Evolutionary conservation across 169 alveolate genomes (phyloP).

Genomic region (Eimeria maxima): DNA sequence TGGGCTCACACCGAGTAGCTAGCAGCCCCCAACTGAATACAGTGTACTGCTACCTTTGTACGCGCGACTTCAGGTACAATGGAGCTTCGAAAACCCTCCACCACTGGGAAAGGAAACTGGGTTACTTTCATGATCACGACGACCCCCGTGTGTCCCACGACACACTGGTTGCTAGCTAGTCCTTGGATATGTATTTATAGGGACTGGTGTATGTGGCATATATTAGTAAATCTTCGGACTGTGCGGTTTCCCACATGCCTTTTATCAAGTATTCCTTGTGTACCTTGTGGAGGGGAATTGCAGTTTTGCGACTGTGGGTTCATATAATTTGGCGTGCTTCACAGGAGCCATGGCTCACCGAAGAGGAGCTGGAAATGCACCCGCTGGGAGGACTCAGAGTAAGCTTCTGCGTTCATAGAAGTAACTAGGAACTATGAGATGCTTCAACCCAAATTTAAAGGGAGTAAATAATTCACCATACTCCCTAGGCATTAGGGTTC

Average conservation of each 20-base stretch:
- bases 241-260: neutral
- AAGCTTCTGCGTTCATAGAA: neutral
- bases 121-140: conserved; percentile 25
- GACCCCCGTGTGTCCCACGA: neutral
- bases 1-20: neutral
- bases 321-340: neutral
- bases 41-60: neutral
- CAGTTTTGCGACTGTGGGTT: neutral
- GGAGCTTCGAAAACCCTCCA: conserved; percentile 3
- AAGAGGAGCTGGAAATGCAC: neutral
- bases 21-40: neutral
- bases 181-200: neutral
- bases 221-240: neutral
- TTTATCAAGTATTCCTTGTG: neutral
- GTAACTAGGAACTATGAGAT: neutral
- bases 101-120: neutral
- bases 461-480: neutral
- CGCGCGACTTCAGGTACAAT: conserved; percentile 25
- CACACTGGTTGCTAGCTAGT: neutral
- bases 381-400: conserved; percentile 4
- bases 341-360: conserved; percentile 32
- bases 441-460: neutral
- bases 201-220: neutral
- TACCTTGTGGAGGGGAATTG: neutral
- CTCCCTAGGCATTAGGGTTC: neutral